Evolutionary conservation across 768 basidiomycete genomes (phyloP).

Genomic region (Lyophyllum decastes): DNA sequence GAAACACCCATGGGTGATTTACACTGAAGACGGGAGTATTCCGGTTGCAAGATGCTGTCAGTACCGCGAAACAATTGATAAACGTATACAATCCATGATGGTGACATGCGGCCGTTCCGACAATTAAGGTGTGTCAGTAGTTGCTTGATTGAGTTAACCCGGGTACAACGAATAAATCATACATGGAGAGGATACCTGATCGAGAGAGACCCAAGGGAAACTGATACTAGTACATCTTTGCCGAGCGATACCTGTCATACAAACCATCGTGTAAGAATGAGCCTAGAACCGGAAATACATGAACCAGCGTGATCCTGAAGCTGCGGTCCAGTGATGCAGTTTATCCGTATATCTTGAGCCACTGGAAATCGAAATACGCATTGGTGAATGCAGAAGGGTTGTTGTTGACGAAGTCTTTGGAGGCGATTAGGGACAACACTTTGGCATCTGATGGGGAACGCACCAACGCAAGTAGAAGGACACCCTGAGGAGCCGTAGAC

Average conservation of each 20-base stretch:
- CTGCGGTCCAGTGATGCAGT: background rate
- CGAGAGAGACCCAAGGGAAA: background rate
- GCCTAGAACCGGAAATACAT: background rate
- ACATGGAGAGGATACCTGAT: background rate
- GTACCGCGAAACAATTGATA: too few relatives aligned
- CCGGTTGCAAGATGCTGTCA: too few relatives aligned
- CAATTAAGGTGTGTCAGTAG: background rate
- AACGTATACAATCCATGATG: too few relatives aligned
- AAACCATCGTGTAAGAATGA: background rate
- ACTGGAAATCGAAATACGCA: conserved; percentile 74
- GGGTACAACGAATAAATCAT: background rate
- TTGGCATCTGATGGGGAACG: conserved; percentile 20
- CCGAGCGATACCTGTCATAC: background rate
- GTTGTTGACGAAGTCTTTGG: conserved; percentile 60
- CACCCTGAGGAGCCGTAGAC: conserved; percentile 50
- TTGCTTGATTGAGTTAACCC: background rate
- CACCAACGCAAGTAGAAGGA: conserved; percentile 53
- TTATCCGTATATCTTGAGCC: conserved; percentile 44
- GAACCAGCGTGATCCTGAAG: background rate
- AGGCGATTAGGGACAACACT: background rate
- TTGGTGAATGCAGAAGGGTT: conserved; percentile 67
- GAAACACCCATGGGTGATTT: too few relatives aligned
- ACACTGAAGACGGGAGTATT: too few relatives aligned
- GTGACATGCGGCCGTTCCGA: too few relatives aligned
- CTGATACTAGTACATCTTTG: background rate